These are phyloP conservation scores for Sporormia fimetaria DNA, from an alignment of 495 filamentous ascomycete genomes.

Conservation along the genomic window DNA sequence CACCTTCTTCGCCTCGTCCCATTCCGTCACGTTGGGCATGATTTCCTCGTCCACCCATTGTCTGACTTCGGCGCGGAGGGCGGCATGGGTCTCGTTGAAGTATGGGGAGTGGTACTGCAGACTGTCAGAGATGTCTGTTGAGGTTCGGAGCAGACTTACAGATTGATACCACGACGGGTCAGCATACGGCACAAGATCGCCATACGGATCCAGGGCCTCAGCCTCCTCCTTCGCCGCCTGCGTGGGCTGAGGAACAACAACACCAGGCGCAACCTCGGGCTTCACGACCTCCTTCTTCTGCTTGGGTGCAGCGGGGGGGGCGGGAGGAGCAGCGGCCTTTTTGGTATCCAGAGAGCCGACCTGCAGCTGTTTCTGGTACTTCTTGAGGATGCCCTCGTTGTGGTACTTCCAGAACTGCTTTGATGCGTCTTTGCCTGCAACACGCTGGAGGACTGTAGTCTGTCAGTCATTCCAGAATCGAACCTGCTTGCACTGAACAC, in stretches of 20 bases:
- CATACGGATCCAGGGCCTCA: conserved; percentile 72
- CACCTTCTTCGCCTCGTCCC: conserved; percentile 89
- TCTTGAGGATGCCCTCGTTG: conserved; percentile 88
- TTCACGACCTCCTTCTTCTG: conserved; percentile 40
- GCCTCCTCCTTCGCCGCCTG: conserved; percentile 38
- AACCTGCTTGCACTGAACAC: conserved; percentile 16
- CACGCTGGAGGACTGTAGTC: conserved; percentile 62
- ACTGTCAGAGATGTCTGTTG: conserved; percentile 1
- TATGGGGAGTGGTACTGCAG: conserved; percentile 85
- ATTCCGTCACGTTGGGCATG: conserved; percentile 86
- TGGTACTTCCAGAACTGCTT: conserved; percentile 99
- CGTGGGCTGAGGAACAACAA: conserved; percentile 38
- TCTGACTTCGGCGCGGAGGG: conserved; percentile 78
- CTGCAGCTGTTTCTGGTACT: conserved; percentile 78
- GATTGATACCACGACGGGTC: conserved; percentile 96
- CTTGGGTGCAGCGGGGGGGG: conserved; percentile 42
- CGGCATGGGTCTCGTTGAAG: conserved; percentile 85
- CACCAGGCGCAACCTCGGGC: conserved; percentile 37
- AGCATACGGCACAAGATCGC: conserved; percentile 77
- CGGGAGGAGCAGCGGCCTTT: conserved; percentile 45
- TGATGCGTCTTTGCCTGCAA: conserved; percentile 91
- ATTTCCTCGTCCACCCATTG: conserved; percentile 84
- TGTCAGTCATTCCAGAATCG: neutral
- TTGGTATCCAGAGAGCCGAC: conserved; percentile 87
- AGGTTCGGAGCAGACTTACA: conserved; percentile 44